Percentiles rank a stretch among this genome's conserved stretches.
phyloP scores from a whole-genome alignment of 257 asterid species.

The Nicotiana noctiflora region DNA sequence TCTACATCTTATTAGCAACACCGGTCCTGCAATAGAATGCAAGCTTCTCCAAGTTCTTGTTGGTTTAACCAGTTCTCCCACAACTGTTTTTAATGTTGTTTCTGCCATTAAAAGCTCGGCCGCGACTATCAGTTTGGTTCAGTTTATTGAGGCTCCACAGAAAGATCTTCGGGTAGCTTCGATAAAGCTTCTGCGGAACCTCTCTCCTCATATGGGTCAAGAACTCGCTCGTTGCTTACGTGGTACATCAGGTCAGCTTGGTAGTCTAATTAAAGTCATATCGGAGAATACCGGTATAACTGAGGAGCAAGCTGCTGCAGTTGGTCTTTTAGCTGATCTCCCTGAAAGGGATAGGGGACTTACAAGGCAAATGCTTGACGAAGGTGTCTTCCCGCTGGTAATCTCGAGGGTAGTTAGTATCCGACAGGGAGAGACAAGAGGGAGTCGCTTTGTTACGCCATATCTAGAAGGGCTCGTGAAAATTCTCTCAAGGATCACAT shows the following conservation, averaged over 20 bases:
- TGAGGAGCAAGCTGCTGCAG: conserved; percentile 91
- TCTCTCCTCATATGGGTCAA: conserved; percentile 78
- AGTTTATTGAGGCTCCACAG: conserved; percentile 88
- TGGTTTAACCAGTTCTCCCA: conserved; percentile 63
- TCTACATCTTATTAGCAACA: conserved; percentile 81
- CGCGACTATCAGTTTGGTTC: conserved; percentile 79
- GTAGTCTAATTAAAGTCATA: conserved; percentile 55
- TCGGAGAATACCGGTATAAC: conserved; percentile 60
- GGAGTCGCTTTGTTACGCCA: conserved; percentile 74
- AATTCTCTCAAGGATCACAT: conserved; percentile 76
- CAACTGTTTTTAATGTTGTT: conserved; percentile 59
- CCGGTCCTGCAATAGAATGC: conserved; percentile 90
- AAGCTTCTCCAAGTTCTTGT: conserved; percentile 90
- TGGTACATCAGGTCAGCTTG: conserved; percentile 69
- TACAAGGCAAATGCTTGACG: conserved; percentile 71
- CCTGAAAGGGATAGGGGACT: conserved; percentile 78
- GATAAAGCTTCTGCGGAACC: conserved; percentile 69
- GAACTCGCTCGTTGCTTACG: conserved; percentile 71
- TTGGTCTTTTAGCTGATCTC: conserved; percentile 73
- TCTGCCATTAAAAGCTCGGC: conserved; percentile 85
- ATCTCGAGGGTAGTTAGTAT: conserved; percentile 48
- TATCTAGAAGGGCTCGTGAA: conserved; percentile 86
- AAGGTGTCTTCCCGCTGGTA: conserved; percentile 57
- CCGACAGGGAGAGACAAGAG: conserved; percentile 74
- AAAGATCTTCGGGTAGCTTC: conserved; percentile 75